Conservation (phyloP, 202 grass and related monocot genomes). For the Elaeis oleifera region DNA sequence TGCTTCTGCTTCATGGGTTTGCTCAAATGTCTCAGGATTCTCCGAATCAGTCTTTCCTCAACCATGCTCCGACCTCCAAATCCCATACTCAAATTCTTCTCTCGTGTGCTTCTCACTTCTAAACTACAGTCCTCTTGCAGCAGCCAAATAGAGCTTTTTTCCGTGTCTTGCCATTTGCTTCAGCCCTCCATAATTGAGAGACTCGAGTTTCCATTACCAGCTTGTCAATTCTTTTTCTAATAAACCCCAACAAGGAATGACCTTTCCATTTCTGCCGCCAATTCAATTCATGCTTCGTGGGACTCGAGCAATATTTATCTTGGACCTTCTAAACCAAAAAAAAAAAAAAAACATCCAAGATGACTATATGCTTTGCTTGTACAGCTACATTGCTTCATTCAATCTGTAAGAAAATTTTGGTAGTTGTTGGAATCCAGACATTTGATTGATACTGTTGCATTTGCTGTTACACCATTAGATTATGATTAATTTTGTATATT, state of each 20-base stretch:
- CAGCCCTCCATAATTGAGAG: constrained; percentile 32
- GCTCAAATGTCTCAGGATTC: constrained; percentile 66
- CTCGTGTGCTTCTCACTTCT: constrained; percentile 33
- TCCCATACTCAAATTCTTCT: constrained; percentile 41
- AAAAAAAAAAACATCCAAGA: constrained; percentile 5
- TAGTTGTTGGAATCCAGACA: constrained; percentile 7
- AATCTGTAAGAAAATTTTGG: constrained; percentile 88
- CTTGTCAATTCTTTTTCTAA: constrained; percentile 44
- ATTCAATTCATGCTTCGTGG: background rate
- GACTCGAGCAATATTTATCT: background rate
- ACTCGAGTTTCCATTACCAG: constrained; percentile 20
- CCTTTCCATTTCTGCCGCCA: constrained; percentile 13
- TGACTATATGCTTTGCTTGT: constrained; percentile 53
- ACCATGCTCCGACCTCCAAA: constrained; percentile 56
- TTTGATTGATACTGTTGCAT: background rate
- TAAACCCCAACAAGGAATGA: constrained; percentile 23
- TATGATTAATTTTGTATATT: constrained; percentile 1
- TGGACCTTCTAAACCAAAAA: constrained; percentile 21
- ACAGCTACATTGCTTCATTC: constrained; percentile 90
- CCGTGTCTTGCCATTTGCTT: constrained; percentile 19
- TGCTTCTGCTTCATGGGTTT: constrained; percentile 47
- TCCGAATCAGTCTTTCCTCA: constrained; percentile 54
- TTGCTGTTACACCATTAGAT: background rate
- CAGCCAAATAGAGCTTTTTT: constrained; percentile 32
- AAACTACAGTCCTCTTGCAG: constrained; percentile 34